Conservation (phyloP, 352 stramenopile genomes). For the Phytopythium kandeliae region DNA sequence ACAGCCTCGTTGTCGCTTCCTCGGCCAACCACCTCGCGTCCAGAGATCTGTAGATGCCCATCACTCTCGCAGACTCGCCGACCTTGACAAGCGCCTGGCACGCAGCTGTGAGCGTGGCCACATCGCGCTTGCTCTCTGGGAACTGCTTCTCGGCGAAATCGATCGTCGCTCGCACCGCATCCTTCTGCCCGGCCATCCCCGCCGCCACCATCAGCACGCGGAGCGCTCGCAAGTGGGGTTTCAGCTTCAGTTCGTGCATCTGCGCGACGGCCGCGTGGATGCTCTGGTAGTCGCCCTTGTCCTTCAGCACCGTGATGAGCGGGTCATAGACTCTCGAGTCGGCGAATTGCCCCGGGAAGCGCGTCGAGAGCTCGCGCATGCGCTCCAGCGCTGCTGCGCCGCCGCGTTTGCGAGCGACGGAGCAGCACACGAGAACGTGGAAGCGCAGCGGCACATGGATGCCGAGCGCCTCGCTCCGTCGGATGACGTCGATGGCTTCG, state of each 20-base stretch:
- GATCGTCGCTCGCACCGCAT: constrained; percentile 41
- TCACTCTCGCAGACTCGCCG: constrained; percentile 31
- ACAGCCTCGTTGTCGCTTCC: constrained; percentile 38
- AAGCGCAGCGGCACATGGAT: constrained; percentile 23
- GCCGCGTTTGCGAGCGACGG: constrained; percentile 43
- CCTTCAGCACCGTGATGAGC: constrained; percentile 49
- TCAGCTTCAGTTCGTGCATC: constrained; percentile 49
- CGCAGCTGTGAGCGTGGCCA: constrained; percentile 48
- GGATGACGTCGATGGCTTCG: constrained; percentile 46
- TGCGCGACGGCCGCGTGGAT: constrained; percentile 49
- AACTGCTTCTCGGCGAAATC: constrained; percentile 43
- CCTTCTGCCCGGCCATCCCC: constrained; percentile 33
- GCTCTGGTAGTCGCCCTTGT: constrained; percentile 53
- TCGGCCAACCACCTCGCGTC: constrained; percentile 29
- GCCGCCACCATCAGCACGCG: constrained; percentile 55
- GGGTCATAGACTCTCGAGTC: constrained; percentile 34
- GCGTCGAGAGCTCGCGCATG: constrained; percentile 22
- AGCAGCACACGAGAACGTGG: constrained; percentile 39
- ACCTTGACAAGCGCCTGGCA: constrained; percentile 53
- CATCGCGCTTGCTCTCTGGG: constrained; percentile 22
- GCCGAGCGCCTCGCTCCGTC: constrained; percentile 29
- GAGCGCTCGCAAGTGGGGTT: constrained; percentile 45
- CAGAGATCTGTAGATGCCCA: constrained; percentile 41
- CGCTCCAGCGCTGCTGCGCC: constrained; percentile 34
- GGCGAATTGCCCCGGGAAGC: constrained; percentile 14